Base-by-base conservation (phyloP, 2,329 filamentous ascomycete genomes). In the Pseudogymnoascus pannorum region DNA sequence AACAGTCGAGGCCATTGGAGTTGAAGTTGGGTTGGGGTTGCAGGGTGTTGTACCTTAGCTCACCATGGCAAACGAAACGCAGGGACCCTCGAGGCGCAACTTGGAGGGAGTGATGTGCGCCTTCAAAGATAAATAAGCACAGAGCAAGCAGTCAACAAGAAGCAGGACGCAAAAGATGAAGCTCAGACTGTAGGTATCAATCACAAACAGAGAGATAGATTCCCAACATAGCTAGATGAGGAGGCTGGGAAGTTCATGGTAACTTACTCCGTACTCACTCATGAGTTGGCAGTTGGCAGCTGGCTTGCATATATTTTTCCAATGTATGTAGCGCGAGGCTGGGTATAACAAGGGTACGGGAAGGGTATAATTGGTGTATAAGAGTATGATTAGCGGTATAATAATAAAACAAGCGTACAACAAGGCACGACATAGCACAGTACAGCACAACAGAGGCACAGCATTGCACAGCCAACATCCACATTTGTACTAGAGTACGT, bases 1-100 rank as follows among this genome's bases (percentile, higher is more conserved):
- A 48, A 14, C 42, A 26, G 42, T 48, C 42, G 42, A 48, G 42
- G 42, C 22, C 42, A 48, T 48, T 48, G 22, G 42, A 26, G 5
- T n/a, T 48, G 42, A n/a, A 48, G 42, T 48, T 48, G 42, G 42
- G 42, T 48, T 48, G 42, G 42, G 42, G 42, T 24, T 44, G 22
- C 40, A 48, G 42, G 42, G 42, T 26, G 22, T n/a, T 26, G 22
- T 26, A 24, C 42, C 20, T 48, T 48, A 48, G 42, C 42, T 48
- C 42, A 48, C 42, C 20, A 12, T 48, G 12, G 2, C 42, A 48
- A 48, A 48, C 42, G 14, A 48, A 48, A 48, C 42, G 42, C 42
- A 48, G 42, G 42, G 42, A 48, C 42, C 42, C 11, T 11, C 4
- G 12, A n/a, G 42, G 20, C 42, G 24, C 20, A 24, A 26, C 12